Percentiles rank a stretch among this genome's conserved stretches.
Conservation (phyloP, 768 basidiomycete genomes). For the Coprinopsis marcescibilis region DNA sequence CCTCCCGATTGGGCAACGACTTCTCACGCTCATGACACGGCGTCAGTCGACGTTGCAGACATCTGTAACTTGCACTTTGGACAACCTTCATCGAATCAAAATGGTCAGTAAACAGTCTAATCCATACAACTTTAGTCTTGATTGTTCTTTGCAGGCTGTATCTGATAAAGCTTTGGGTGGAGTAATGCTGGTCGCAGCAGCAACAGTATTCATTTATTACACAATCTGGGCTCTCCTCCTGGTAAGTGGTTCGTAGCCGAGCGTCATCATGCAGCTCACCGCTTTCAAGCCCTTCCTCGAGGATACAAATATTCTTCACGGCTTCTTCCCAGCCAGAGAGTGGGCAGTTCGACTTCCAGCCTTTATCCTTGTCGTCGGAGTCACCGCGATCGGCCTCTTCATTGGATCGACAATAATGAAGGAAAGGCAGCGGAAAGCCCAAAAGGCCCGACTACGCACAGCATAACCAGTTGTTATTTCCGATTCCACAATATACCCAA, state of each 20-base stretch:
- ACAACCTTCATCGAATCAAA: background rate
- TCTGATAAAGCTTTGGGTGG: constrained; percentile 82
- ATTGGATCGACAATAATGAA: constrained; percentile 70
- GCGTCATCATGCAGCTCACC: constrained; percentile 7
- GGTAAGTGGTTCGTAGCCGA: constrained; percentile 38
- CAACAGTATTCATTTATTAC: constrained; percentile 81
- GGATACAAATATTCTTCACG: constrained; percentile 62
- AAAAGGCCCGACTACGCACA: constrained; percentile 54
- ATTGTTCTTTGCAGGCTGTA: constrained; percentile 43
- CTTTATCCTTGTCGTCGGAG: constrained; percentile 72
- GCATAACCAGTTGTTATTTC: constrained; percentile 34
- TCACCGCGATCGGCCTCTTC: constrained; percentile 76
- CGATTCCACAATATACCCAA: constrained; percentile 3
- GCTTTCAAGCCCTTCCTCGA: constrained; percentile 73
- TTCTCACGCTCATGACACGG: constrained; percentile 1
- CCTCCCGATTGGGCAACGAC: background rate
- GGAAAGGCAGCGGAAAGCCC: constrained; percentile 65
- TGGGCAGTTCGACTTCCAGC: constrained; percentile 90
- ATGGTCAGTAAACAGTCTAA: background rate
- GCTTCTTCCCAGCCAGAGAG: constrained; percentile 81
- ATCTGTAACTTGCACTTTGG: background rate
- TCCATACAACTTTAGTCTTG: background rate
- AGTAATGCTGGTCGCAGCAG: constrained; percentile 72
- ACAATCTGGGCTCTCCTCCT: constrained; percentile 87
- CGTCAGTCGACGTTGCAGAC: background rate